Evolutionary conservation across 2,329 filamentous ascomycete genomes (phyloP).

Genomic region (Monilinia aucupariae): DNA sequence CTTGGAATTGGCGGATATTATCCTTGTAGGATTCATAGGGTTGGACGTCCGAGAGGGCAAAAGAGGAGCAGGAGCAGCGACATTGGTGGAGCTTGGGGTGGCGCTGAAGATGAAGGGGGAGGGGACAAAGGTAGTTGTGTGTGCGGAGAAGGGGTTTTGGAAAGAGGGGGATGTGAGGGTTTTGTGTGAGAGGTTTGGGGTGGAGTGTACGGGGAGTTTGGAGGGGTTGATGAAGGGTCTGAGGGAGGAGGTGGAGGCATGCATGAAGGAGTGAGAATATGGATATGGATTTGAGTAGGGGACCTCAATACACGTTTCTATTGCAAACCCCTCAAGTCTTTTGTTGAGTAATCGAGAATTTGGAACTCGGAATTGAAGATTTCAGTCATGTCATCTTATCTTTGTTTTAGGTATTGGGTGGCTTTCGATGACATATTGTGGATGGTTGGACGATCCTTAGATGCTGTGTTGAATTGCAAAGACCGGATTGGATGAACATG

Average conservation of each 20-base stretch:
- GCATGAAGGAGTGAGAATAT: no score
- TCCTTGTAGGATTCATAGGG: slow-evolving; percentile 61
- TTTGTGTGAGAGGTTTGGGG: slow-evolving; percentile 45
- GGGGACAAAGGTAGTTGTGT: slow-evolving; percentile 75
- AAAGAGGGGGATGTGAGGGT: slow-evolving; percentile 58
- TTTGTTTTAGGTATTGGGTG: no score
- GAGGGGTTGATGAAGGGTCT: slow-evolving; percentile 40
- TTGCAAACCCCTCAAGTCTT: no score
- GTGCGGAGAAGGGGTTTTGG: slow-evolving; percentile 53
- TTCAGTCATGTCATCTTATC: no score
- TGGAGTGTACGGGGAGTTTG: slow-evolving; percentile 41
- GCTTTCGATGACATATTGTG: no score
- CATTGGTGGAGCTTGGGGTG: slow-evolving; percentile 47
- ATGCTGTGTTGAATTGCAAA: no score
- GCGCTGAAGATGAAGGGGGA: slow-evolving; percentile 44
- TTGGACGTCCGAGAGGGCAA: slow-evolving; percentile 65
- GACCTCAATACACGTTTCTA: no score
- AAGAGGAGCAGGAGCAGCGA: slow-evolving; percentile 52
- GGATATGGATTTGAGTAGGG: no score
- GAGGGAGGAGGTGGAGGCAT: slow-evolving; percentile 56
- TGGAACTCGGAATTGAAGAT: no score
- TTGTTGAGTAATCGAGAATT: no score
- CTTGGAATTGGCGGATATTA: slow-evolving; percentile 47
- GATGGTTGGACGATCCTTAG: no score
- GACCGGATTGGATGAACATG: no score